phyloP scores from a whole-genome alignment of 192 early-diverging fungal species.

The Coemansia sp. region DNA sequence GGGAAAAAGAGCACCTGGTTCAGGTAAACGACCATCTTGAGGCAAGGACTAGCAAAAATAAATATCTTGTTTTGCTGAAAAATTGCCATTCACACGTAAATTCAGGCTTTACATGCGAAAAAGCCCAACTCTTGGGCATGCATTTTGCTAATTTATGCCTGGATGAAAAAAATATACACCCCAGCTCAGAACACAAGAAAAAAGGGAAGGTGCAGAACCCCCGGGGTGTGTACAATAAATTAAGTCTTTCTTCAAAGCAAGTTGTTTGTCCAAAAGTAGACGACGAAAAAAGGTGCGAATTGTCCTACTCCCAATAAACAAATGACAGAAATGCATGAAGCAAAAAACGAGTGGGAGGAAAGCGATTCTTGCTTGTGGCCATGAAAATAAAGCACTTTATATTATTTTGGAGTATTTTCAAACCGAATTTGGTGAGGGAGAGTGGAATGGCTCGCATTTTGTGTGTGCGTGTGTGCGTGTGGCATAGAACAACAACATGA shows the following conservation, averaged over 20 bases:
- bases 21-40: background rate
- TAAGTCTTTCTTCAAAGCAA: background rate
- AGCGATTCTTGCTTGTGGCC: slow-evolving; percentile 5
- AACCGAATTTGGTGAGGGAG: background rate
- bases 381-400: background rate
- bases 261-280: background rate
- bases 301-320: background rate
- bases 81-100: background rate
- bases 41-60: background rate
- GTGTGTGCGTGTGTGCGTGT: slow-evolving; percentile 1
- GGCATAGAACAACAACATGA: background rate
- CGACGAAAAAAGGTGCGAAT: background rate
- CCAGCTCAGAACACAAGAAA: background rate
- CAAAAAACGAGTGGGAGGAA: slow-evolving; percentile 1
- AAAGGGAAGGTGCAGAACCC: background rate
- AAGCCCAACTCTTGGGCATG: background rate
- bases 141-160: slow-evolving; percentile 7
- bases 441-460: slow-evolving; percentile 1
- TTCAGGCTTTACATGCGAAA: slow-evolving; percentile 8
- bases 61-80: background rate
- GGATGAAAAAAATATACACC: background rate
- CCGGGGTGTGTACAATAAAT: background rate
- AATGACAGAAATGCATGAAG: background rate
- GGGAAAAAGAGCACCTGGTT: background rate
- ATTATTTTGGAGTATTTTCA: slow-evolving; percentile 5